Evolutionary conservation across 2,329 filamentous ascomycete species (phyloP), one percentile per base, ranked within the genome.

Genomic region (Aspergillus floridensis): DNA sequence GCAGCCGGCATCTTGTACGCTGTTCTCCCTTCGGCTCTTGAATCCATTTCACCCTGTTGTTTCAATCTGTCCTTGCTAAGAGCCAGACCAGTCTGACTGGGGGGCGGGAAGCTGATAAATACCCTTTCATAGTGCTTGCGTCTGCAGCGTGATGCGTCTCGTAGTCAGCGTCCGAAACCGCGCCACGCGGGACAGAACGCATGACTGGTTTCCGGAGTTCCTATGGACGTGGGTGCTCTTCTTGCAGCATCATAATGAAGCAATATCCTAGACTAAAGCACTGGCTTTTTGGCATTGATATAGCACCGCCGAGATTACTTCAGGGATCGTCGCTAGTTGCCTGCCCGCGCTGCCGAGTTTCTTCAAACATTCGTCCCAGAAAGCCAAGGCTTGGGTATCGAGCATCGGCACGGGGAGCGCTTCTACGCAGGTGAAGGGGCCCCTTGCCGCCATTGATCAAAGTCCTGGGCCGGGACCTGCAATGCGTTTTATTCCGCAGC

Each of bases 291-390:
- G 14, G 11, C 11, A 16, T 16, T 10, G 3, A 35, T 35, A 2
- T 41, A 69, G 67, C 10, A 59, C 63, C 10, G 68, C 68, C 35
- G 67, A 70, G 59, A 61, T 70, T 14, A 64, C 69, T 12, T 68
- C 64, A 2, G 67, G 65, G 6, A 67, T 70, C 53, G 59, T 70
- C 26, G 64, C 66, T 26, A 64, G 66, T 50, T 68, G 64, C 52
- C 57, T 71, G 21, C 64, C 67, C 5, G 61, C 65, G 6, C 29
- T 70, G n/a, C 65, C 66, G 31, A 63, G 58, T 19, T 66, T 66
- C 59, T 63, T 66, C 61, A 58, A 58, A n/a, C 58, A 66, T 49
- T 66, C 65, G 62, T 63, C 63, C 46, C 58, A 53, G 19, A 66
- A 61, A 65, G 62, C 58, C 8, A 56, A 44, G 32, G 55, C 52